phyloP scores from a whole-genome alignment of 2,329 filamentous ascomycete genomes.

The Myotisia sp. region DNA sequence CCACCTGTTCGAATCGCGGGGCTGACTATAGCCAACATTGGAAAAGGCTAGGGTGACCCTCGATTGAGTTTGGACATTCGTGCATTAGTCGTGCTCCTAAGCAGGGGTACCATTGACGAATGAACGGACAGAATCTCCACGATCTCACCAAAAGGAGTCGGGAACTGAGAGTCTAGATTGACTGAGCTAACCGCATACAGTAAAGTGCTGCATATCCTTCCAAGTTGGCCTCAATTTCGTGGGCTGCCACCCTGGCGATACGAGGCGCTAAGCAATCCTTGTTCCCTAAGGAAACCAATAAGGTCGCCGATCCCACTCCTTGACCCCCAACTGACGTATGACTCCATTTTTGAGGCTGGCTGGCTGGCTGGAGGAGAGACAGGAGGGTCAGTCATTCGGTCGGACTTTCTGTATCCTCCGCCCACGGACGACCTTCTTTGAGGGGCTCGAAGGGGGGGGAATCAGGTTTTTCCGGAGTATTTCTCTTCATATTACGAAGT shows the following conservation, averaged over 20 bases:
- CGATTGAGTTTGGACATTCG: background rate
- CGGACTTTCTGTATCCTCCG: too few relatives aligned
- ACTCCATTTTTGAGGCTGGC: background rate
- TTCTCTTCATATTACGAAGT: too few relatives aligned
- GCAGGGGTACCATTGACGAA: too few relatives aligned
- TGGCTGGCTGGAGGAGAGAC: too few relatives aligned
- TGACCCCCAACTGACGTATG: background rate
- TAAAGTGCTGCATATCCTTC: too few relatives aligned
- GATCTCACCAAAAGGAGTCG: too few relatives aligned
- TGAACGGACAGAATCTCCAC: too few relatives aligned
- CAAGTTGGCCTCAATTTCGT: slow-evolving; percentile 5
- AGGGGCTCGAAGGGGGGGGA: background rate
- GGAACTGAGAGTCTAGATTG: slow-evolving; percentile 1
- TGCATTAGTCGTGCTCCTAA: background rate
- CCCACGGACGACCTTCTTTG: too few relatives aligned
- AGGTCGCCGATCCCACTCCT: background rate
- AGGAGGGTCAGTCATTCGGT: too few relatives aligned
- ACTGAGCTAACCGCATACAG: background rate
- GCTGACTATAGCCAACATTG: too few relatives aligned
- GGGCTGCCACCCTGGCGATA: slow-evolving; percentile 5
- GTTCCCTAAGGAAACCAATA: slow-evolving; percentile 2
- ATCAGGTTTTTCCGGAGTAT: background rate
- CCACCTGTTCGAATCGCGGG: background rate
- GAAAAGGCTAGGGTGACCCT: background rate
- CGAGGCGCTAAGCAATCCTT: slow-evolving; percentile 4